Percentiles rank a stretch among this genome's conserved stretches.
phyloP scores from a whole-genome alignment of 106 monocot genomes.

The Apostasia ramifera region DNA sequence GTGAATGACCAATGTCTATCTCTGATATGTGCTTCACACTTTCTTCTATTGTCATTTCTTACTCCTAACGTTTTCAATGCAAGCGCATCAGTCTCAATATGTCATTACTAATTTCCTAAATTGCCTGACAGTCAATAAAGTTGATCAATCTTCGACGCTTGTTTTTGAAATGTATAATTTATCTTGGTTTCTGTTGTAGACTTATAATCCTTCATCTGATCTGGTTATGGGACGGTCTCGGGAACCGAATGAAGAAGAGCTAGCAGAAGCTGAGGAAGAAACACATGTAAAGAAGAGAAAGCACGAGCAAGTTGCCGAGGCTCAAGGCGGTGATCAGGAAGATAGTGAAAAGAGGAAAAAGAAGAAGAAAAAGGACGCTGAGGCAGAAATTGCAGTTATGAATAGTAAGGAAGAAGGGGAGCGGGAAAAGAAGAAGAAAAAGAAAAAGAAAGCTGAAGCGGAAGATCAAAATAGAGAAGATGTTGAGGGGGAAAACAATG shows the following conservation, averaged over 20 bases:
- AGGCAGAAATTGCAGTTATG: neutral
- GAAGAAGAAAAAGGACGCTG: slow-evolving; percentile 23
- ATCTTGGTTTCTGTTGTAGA: slow-evolving; percentile 24
- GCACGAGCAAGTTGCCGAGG: slow-evolving; percentile 17
- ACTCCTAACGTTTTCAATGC: too few relatives aligned
- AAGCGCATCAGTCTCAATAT: too few relatives aligned
- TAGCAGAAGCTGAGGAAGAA: slow-evolving; percentile 9
- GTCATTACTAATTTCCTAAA: too few relatives aligned
- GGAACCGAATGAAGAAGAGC: slow-evolving; percentile 6
- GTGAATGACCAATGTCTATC: too few relatives aligned
- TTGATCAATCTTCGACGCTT: too few relatives aligned
- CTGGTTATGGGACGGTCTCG: slow-evolving; percentile 20
- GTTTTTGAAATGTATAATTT: neutral
- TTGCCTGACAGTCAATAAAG: too few relatives aligned
- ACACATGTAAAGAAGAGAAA: slow-evolving; percentile 28
- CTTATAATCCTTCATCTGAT: slow-evolving; percentile 63
- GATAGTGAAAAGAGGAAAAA: slow-evolving; percentile 14
- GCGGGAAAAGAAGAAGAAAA: slow-evolving; percentile 9
- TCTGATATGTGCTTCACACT: too few relatives aligned
- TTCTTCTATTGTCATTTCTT: too few relatives aligned
- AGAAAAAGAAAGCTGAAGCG: neutral
- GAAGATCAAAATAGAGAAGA: neutral
- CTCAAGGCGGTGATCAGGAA: slow-evolving; percentile 7
- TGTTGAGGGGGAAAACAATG: slow-evolving; percentile 1
- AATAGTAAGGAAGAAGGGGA: neutral